These are phyloP conservation scores for Aquilaria yunnanensis DNA, from an alignment of 345 rosid species.

Conservation along the genomic window DNA sequence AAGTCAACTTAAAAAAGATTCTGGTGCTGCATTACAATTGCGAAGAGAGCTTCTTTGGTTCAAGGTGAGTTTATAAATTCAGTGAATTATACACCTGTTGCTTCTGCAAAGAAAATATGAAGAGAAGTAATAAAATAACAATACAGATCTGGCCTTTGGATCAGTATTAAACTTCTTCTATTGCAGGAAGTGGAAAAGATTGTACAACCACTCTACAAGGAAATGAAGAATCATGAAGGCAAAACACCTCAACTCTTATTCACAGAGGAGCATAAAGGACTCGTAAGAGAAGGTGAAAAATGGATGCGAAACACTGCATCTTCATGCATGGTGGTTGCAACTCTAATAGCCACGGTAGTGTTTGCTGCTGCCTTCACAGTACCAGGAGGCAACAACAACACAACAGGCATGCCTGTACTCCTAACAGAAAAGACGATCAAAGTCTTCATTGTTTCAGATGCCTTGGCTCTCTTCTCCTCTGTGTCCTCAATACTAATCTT, in stretches of 20 bases:
- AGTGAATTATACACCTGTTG: not conserved
- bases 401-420: conserved; percentile 21
- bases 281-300: conserved; percentile 25
- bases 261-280: conserved; percentile 10
- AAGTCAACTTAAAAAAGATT: conserved; percentile 22
- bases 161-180: not conserved
- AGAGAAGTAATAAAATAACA: too few species aligned
- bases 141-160: not conserved
- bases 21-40: conserved; percentile 42
- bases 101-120: not conserved
- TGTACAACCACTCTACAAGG: conserved; percentile 23
- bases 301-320: conserved; percentile 33
- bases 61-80: conserved; percentile 19
- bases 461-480: conserved; percentile 25
- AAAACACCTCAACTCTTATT: conserved; percentile 21
- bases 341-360: conserved; percentile 31
- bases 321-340: conserved; percentile 27
- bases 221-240: conserved; percentile 19
- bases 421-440: conserved; percentile 10
- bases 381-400: conserved; percentile 36
- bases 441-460: conserved; percentile 27
- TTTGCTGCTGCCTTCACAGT: conserved; percentile 31
- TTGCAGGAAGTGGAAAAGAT: conserved; percentile 29
- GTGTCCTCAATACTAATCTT: conserved; percentile 27
- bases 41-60: conserved; percentile 37